Conservation (phyloP, 257 asterid genomes). For the Solanum commersonii region DNA sequence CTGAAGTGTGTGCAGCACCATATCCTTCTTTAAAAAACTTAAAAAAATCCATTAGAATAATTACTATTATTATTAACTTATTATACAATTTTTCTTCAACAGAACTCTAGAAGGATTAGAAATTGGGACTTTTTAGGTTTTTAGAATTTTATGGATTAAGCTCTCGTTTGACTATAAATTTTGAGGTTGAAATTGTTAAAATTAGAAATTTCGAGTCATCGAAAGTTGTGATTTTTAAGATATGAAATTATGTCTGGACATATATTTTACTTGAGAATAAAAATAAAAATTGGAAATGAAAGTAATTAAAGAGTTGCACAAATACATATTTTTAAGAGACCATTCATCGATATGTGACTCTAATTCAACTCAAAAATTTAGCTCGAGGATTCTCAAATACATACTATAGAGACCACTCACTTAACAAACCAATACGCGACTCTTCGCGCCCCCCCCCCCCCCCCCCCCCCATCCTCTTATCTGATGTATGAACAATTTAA, state of each 20-base stretch:
- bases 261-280: too few species aligned
- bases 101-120: not conserved
- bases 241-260: not conserved
- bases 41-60: not conserved
- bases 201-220: not conserved
- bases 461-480: too few species aligned
- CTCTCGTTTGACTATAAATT: not conserved
- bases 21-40: not conserved
- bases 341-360: not conserved
- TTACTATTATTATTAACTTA: not conserved
- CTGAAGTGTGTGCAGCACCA: not conserved
- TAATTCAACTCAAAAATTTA: too few species aligned
- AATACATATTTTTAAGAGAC: not conserved
- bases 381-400: not conserved
- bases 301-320: not conserved
- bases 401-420: not conserved
- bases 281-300: too few species aligned
- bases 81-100: not conserved
- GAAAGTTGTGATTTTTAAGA: too few species aligned
- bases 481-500: too few species aligned
- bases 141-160: not conserved
- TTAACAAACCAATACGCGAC: not conserved
- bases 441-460: accelerated
- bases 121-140: not conserved
- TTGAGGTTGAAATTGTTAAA: not conserved